Percentiles rank a stretch among this genome's conserved stretches.
These are phyloP conservation scores for Schizothecium vesticola DNA, from an alignment of 495 filamentous ascomycete species.

Conservation along the genomic window DNA sequence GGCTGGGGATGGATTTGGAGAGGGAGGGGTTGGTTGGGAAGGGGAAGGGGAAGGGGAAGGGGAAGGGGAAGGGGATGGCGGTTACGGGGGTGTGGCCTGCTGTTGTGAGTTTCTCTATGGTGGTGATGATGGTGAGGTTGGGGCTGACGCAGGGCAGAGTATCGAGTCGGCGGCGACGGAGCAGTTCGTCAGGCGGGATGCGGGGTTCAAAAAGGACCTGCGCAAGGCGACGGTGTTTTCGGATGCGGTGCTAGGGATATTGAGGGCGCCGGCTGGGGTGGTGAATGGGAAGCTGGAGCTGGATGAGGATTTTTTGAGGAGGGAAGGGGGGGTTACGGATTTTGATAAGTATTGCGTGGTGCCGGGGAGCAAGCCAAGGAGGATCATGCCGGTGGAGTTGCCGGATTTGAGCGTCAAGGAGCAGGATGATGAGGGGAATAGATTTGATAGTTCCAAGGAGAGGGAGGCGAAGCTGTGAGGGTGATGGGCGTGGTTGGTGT, in stretches of 20 bases:
- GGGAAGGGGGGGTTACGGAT: slow-evolving; percentile 58
- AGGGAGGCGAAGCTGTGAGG: slow-evolving; percentile 28
- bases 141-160: slow-evolving; percentile 33
- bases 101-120: slow-evolving; percentile 42
- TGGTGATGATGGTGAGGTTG: not conserved
- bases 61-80: slow-evolving; percentile 57
- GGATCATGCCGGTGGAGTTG: slow-evolving; percentile 73
- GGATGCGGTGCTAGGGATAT: slow-evolving; percentile 71
- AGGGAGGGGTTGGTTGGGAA: slow-evolving; percentile 48
- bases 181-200: slow-evolving; percentile 39
- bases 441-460: slow-evolving; percentile 57
- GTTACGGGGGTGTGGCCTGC: slow-evolving; percentile 83
- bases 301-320: slow-evolving; percentile 78
- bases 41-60: too few species aligned
- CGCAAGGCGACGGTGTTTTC: slow-evolving; percentile 71
- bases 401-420: slow-evolving; percentile 69
- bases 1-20: slow-evolving; percentile 77
- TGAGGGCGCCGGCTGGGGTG: slow-evolving; percentile 50
- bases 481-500: not conserved
- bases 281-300: slow-evolving; percentile 71
- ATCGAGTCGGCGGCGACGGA: slow-evolving; percentile 72
- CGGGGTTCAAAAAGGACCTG: slow-evolving; percentile 43
- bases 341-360: slow-evolving; percentile 71
- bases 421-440: slow-evolving; percentile 75
- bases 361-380: slow-evolving; percentile 55